Percentiles rank a stretch among this genome's conserved stretches.
Conservation (phyloP, 352 stramenopile species). For the Blastocystis sp. region DNA sequence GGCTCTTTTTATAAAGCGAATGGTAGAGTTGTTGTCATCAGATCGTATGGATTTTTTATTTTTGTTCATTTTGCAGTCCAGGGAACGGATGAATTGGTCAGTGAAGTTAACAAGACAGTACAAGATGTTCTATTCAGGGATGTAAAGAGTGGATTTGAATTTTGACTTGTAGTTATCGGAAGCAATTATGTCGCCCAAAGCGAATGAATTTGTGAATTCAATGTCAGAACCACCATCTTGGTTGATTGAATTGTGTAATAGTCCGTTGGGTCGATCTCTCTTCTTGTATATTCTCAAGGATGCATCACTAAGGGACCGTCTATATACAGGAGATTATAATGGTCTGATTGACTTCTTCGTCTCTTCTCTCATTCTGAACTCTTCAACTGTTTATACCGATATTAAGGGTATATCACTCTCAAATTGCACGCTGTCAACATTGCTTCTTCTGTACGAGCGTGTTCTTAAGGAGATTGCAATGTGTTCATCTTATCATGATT, state of each 20-base stretch:
- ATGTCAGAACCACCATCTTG: neutral
- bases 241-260: constrained; percentile 6
- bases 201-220: constrained; percentile 4
- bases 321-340: neutral
- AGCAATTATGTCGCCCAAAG: neutral
- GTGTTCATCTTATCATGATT: neutral
- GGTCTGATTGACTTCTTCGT: constrained; percentile 40
- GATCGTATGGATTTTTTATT: neutral
- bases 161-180: constrained; percentile 12
- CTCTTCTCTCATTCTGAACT: neutral
- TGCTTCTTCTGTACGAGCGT: neutral
- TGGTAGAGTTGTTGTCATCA: neutral
- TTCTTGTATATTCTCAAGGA: constrained; percentile 45
- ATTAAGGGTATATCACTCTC: neutral
- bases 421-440: neutral
- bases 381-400: neutral
- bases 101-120: neutral
- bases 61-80: neutral
- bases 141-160: neutral
- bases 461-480: neutral
- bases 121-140: neutral
- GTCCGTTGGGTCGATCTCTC: constrained; percentile 9
- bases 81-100: neutral
- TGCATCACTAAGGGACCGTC: neutral
- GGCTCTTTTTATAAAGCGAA: constrained; percentile 7